These are phyloP conservation scores for Chaetomium sp. DNA, from an alignment of 2,329 filamentous ascomycete species.

Conservation along the genomic window DNA sequence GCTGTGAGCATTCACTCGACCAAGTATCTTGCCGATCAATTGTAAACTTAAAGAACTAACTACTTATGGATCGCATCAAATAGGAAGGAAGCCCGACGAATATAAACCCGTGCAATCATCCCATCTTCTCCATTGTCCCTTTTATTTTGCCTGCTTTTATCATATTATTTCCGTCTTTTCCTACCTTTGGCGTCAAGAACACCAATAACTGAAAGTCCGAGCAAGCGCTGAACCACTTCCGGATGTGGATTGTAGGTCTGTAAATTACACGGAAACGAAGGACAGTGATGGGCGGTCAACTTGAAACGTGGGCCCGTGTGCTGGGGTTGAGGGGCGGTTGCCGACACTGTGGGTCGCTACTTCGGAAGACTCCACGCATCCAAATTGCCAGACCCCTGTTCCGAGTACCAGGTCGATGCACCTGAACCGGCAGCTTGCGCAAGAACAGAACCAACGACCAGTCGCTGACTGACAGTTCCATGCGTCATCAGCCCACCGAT, in stretches of 20 bases:
- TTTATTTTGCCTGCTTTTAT: no score
- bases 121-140: no score
- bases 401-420: constrained; percentile 12
- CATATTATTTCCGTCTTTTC: no score
- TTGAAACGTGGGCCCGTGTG: constrained; percentile 9
- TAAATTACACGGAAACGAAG: no score
- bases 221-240: no score
- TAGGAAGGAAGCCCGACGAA: no score
- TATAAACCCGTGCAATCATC: no score
- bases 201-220: no score
- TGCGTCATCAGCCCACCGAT: neutral
- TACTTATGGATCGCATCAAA: neutral
- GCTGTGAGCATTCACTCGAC: neutral
- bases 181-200: no score
- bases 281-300: neutral
- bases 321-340: neutral
- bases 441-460: neutral
- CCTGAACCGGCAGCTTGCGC: neutral
- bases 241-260: no score
- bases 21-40: neutral
- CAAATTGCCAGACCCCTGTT: constrained; percentile 20
- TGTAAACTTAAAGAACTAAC: neutral
- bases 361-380: neutral
- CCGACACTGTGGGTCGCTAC: neutral
- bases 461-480: neutral